Evolutionary conservation across 371 early-diverging fungal genomes (phyloP).

Genomic region (Conidiobolus coronatus): DNA sequence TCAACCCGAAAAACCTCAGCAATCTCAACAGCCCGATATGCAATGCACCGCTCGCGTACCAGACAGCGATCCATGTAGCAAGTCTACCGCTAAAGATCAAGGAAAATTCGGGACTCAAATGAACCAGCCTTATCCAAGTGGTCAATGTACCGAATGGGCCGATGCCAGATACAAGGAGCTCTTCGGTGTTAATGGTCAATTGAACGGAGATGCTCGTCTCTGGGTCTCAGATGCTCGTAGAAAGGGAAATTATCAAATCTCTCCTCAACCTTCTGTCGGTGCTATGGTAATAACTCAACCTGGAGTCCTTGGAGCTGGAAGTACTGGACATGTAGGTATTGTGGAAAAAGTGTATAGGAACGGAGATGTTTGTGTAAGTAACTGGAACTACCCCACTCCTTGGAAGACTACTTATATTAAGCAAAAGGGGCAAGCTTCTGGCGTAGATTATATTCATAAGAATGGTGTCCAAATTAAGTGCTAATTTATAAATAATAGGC

Average conservation of each 20-base stretch:
- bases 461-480: no score
- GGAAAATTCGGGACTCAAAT: no score
- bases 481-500: no score
- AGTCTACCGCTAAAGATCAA: no score
- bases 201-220: conserved; percentile 1
- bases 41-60: no score
- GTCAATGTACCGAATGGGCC: conserved; percentile 6
- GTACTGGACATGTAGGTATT: background rate
- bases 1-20: no score
- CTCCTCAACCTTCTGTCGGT: background rate
- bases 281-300: background rate
- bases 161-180: conserved; percentile 5
- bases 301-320: background rate
- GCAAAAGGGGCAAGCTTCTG: no score
- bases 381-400: background rate
- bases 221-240: background rate
- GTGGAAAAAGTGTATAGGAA: no score
- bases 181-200: conserved; percentile 1
- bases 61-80: no score
- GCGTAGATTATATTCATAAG: no score
- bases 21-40: no score
- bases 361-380: background rate
- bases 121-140: background rate
- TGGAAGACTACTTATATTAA: background rate
- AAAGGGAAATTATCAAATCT: background rate